Percentiles rank a stretch among this genome's conserved stretches.
These are phyloP conservation scores for Penicillium argentinense DNA, from an alignment of 495 filamentous ascomycete genomes.

Conservation along the genomic window DNA sequence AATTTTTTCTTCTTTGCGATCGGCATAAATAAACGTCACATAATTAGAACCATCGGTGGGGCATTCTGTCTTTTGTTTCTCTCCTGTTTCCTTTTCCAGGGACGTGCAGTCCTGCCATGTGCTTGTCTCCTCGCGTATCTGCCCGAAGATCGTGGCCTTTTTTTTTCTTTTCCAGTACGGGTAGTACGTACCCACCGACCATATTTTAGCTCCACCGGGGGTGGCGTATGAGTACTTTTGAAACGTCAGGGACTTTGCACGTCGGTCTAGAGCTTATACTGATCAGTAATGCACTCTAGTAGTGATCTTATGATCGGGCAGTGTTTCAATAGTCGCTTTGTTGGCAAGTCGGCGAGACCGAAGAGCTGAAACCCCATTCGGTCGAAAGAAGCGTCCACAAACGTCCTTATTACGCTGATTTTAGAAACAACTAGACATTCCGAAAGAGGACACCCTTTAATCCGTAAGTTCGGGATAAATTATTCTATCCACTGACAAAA, in stretches of 20 bases:
- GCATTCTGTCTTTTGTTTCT: slow-evolving; percentile 1
- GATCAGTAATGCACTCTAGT: not conserved
- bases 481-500: too few species aligned
- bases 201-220: not conserved
- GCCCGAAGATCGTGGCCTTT: not conserved
- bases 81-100: not conserved
- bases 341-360: not conserved
- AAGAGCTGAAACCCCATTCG: not conserved
- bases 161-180: not conserved
- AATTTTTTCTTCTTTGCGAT: slow-evolving; percentile 3
- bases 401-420: too few species aligned
- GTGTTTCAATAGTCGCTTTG: not conserved
- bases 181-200: too few species aligned
- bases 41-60: not conserved
- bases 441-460: too few species aligned
- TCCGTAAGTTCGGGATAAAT: too few species aligned
- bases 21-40: not conserved
- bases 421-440: too few species aligned
- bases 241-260: not conserved
- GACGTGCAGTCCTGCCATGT: not conserved
- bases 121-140: slow-evolving; percentile 1
- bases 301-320: not conserved
- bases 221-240: slow-evolving; percentile 1
- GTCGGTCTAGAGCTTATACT: not conserved
- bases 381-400: too few species aligned